Evolutionary conservation across 495 filamentous ascomycete species (phyloP).

Genomic region (Penicillium atrosanguineum): DNA sequence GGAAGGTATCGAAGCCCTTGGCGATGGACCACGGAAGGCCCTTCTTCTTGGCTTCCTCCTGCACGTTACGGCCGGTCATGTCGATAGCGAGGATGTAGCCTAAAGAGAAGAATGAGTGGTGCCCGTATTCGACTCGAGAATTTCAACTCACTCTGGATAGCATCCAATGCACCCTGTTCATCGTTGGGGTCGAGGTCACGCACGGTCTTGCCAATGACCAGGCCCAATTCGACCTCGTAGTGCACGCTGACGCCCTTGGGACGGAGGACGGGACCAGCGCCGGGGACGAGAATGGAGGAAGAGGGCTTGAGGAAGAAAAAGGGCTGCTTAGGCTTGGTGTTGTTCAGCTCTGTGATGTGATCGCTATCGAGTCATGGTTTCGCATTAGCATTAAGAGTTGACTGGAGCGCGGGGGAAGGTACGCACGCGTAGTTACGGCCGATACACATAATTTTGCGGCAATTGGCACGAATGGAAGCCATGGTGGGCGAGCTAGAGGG

Average conservation of each 20-base stretch:
- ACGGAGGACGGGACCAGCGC: conserved; percentile 75
- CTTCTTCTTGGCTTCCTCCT: conserved; percentile 95
- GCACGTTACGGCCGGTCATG: conserved; percentile 90
- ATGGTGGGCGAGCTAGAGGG: conserved; percentile 18
- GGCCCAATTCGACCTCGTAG: conserved; percentile 91
- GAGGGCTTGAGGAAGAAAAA: conserved; percentile 99
- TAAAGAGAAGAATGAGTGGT: conserved; percentile 20
- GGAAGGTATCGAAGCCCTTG: conserved; percentile 97
- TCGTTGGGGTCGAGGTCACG: conserved; percentile 67
- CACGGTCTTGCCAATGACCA: conserved; percentile 77
- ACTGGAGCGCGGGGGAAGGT: conserved; percentile 2
- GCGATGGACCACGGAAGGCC: conserved; percentile 93
- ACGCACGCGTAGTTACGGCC: conserved; percentile 95
- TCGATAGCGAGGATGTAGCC: conserved; percentile 85
- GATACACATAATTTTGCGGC: conserved; percentile 92
- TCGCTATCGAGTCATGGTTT: conserved; percentile 55
- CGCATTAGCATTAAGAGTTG: not conserved
- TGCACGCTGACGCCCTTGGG: conserved; percentile 81
- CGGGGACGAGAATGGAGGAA: conserved; percentile 74
- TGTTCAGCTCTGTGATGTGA: conserved; percentile 92
- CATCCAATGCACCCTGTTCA: conserved; percentile 51
- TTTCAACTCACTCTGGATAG: conserved; percentile 44
- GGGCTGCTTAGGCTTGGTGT: conserved; percentile 77
- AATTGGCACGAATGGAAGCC: conserved; percentile 52
- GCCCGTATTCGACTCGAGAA: not conserved